phyloP scores from a whole-genome alignment of 2,329 filamentous ascomycete species.

The Ceratocystis alfenasii region DNA sequence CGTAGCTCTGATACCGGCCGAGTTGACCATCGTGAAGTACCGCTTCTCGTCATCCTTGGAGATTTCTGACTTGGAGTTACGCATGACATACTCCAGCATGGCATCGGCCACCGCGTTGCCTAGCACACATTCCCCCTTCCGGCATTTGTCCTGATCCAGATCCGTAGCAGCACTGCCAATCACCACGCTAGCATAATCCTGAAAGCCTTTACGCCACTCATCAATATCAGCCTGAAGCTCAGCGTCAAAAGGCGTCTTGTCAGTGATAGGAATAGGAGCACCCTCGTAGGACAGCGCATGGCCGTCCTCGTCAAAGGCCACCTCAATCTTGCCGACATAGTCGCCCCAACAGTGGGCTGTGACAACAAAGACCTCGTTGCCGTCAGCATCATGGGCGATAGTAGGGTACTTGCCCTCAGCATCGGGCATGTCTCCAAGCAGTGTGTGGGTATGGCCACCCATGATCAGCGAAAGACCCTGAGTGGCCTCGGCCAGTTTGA shows the following conservation, averaged over 20 bases:
- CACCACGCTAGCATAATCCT: slow-evolving; percentile 45
- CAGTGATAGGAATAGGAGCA: slow-evolving; percentile 52
- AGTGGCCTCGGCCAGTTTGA: slow-evolving; percentile 47
- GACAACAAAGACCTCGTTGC: slow-evolving; percentile 56
- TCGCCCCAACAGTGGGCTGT: slow-evolving; percentile 58
- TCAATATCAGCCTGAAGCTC: slow-evolving; percentile 46
- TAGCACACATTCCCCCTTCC: slow-evolving; percentile 45
- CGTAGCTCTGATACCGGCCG: slow-evolving; percentile 50
- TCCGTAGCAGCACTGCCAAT: slow-evolving; percentile 43
- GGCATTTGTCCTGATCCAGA: slow-evolving; percentile 49
- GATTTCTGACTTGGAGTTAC: slow-evolving; percentile 34
- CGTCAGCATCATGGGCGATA: slow-evolving; percentile 46
- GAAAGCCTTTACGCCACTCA: slow-evolving; percentile 49
- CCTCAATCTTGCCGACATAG: slow-evolving; percentile 55
- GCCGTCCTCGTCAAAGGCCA: slow-evolving; percentile 49
- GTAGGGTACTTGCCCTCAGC: slow-evolving; percentile 52
- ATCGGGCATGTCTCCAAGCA: slow-evolving; percentile 46
- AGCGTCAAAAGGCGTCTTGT: slow-evolving; percentile 45
- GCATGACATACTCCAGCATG: slow-evolving; percentile 42
- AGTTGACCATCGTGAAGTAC: slow-evolving; percentile 49
- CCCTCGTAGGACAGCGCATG: slow-evolving; percentile 52
- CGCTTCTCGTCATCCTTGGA: slow-evolving; percentile 33
- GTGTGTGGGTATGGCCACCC: slow-evolving; percentile 49
- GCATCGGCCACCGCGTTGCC: slow-evolving; percentile 47
- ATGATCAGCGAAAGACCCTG: slow-evolving; percentile 57